Percentiles rank a stretch among this genome's conserved stretches.
Conservation (phyloP, 2,329 filamentous ascomycete species). For the Cladosporium sp. region DNA sequence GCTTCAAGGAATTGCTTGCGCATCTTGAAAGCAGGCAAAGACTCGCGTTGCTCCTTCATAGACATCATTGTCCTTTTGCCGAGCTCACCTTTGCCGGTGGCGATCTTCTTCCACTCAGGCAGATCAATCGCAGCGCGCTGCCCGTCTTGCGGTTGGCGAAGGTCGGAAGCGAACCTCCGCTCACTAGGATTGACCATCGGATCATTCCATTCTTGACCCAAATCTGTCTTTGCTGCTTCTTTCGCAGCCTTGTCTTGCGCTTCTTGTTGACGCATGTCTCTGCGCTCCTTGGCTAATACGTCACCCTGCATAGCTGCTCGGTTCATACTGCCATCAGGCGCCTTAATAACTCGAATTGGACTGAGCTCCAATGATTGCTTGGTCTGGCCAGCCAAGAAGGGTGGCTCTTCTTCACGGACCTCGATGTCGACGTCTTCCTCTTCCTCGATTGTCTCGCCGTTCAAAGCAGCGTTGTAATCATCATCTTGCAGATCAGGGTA, state of each 20-base stretch:
- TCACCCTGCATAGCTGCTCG: conserved; percentile 94
- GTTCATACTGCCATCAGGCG: conserved; percentile 97
- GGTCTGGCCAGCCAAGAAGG: conserved; percentile 92
- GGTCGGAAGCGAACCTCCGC: conserved; percentile 83
- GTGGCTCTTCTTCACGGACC: conserved; percentile 92
- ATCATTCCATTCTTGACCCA: conserved; percentile 92
- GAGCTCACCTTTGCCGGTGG: conserved; percentile 74
- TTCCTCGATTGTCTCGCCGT: conserved; percentile 84
- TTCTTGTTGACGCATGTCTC: conserved; percentile 87
- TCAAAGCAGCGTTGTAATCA: conserved; percentile 85
- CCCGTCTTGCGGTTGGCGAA: conserved; percentile 65
- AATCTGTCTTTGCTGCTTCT: conserved; percentile 74
- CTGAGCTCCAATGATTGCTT: conserved; percentile 94
- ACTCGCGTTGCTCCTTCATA: conserved; percentile 93
- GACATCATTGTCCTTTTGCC: conserved; percentile 87
- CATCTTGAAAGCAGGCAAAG: conserved; percentile 86
- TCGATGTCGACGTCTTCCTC: conserved; percentile 98
- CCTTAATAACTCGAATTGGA: conserved; percentile 94
- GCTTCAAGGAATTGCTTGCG: conserved; percentile 85
- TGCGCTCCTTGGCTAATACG: conserved; percentile 81
- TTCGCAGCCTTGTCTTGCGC: conserved; percentile 76
- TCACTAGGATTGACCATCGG: conserved; percentile 88
- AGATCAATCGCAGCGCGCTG: conserved; percentile 64
- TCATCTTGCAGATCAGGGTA: conserved; percentile 87
- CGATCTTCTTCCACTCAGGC: conserved; percentile 87